These are phyloP conservation scores for Hypsizygus marmoreus DNA, from an alignment of 768 basidiomycete genomes.

Conservation along the genomic window DNA sequence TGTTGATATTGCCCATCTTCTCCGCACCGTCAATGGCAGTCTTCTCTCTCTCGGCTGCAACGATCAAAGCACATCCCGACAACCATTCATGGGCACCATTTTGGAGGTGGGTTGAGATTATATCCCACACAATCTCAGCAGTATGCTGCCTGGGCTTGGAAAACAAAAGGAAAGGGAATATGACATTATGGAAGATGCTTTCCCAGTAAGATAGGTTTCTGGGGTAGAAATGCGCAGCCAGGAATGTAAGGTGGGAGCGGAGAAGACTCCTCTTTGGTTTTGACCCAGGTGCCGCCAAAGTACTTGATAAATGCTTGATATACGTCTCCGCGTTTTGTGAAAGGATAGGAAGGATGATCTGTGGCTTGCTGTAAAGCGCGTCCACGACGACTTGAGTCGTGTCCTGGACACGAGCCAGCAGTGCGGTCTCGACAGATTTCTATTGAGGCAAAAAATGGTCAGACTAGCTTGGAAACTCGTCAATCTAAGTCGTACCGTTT, in stretches of 20 bases:
- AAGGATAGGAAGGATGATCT: conserved; percentile 47
- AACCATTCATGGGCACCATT: conserved; percentile 46
- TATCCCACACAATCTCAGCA: conserved; percentile 69
- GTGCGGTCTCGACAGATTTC: conserved; percentile 61
- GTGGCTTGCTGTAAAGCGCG: conserved; percentile 61
- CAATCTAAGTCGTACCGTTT: conserved; percentile 39
- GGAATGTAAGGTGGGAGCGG: conserved; percentile 58
- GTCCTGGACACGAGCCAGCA: conserved; percentile 74
- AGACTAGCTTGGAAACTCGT: background rate
- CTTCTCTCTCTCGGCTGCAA: conserved; percentile 35
- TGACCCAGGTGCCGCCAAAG: conserved; percentile 35
- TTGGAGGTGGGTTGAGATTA: conserved; percentile 34
- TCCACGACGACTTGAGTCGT: conserved; percentile 60
- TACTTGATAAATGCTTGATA: conserved; percentile 41
- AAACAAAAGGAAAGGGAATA: conserved; percentile 77
- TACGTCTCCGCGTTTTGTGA: conserved; percentile 44
- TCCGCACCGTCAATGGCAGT: conserved; percentile 35
- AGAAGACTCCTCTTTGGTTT: conserved; percentile 56
- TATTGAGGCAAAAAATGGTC: conserved; percentile 26
- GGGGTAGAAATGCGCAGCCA: conserved; percentile 47
- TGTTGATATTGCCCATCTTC: conserved; percentile 54
- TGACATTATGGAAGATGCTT: conserved; percentile 47
- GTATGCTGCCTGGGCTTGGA: conserved; percentile 73
- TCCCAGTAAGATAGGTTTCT: conserved; percentile 26
- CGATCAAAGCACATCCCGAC: conserved; percentile 51